Conservation (phyloP, 2,329 filamentous ascomycete genomes). For the Ophiosphaerella herpotricha region DNA sequence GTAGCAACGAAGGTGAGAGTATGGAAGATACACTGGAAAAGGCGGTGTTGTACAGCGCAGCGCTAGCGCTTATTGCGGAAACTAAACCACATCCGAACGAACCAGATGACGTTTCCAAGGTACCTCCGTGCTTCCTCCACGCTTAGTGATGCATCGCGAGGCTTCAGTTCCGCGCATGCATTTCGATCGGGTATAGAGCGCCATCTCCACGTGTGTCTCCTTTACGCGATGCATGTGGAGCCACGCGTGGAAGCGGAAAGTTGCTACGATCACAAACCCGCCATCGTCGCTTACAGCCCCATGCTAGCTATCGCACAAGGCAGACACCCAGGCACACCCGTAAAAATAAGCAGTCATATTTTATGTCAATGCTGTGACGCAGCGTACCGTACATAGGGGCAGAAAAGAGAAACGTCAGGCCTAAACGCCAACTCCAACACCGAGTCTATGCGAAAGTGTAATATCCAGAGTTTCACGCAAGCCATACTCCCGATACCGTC, state of each 20-base stretch:
- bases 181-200: constrained; percentile 4
- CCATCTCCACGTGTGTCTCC: neutral
- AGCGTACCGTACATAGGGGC: neutral
- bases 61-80: constrained; percentile 10
- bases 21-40: constrained; percentile 20
- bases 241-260: neutral
- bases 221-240: neutral
- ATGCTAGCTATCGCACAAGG: constrained; percentile 13
- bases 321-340: constrained; percentile 14
- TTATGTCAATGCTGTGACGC: constrained; percentile 2
- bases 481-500: constrained; percentile 11
- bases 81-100: constrained; percentile 4
- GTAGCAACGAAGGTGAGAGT: constrained; percentile 6
- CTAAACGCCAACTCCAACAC: constrained; percentile 1
- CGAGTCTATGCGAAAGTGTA: constrained; percentile 19
- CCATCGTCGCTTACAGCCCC: constrained; percentile 4
- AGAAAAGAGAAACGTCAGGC: neutral
- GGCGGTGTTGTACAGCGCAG: constrained; percentile 29
- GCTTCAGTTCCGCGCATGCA: constrained; percentile 4
- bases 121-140: constrained; percentile 1
- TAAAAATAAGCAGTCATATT: constrained; percentile 15
- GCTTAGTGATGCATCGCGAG: constrained; percentile 8
- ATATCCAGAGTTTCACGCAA: constrained; percentile 22
- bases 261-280: neutral
- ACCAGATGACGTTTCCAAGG: constrained; percentile 19